Evolutionary conservation across 257 asterid species (phyloP).

Genomic region (Scutellaria galericulata): DNA sequence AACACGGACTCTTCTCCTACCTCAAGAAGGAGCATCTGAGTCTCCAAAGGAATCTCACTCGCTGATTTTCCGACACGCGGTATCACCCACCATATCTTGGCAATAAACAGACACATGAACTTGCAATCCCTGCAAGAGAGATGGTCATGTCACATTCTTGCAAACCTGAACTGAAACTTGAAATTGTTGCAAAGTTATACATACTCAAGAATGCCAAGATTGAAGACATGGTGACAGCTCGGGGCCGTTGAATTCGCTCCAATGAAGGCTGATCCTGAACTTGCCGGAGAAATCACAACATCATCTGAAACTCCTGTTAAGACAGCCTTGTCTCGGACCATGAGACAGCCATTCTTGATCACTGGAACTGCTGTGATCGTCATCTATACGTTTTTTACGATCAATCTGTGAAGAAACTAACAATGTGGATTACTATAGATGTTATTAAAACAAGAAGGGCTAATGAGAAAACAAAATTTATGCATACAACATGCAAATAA

Average conservation of each 20-base stretch:
- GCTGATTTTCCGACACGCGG: slow-evolving; percentile 64
- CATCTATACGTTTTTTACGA: slow-evolving; percentile 38
- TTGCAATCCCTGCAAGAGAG: slow-evolving; percentile 43
- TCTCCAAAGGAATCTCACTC: slow-evolving; percentile 63
- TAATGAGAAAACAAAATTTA: slow-evolving; percentile 18
- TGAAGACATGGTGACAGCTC: slow-evolving; percentile 55
- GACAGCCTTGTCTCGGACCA: slow-evolving; percentile 58
- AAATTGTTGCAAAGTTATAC: slow-evolving; percentile 14
- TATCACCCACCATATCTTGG: slow-evolving; percentile 84
- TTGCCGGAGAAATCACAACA: slow-evolving; percentile 47
- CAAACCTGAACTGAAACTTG: background rate
- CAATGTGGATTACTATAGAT: background rate
- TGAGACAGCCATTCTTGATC: slow-evolving; percentile 52
- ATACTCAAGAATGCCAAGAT: slow-evolving; percentile 60
- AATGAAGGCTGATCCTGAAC: slow-evolving; percentile 53
- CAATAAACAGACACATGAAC: slow-evolving; percentile 61
- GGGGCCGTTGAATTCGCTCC: slow-evolving; percentile 48
- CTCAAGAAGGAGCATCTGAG: slow-evolving; percentile 73
- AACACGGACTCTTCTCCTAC: slow-evolving; percentile 47
- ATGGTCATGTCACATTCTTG: background rate
- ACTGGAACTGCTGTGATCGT: slow-evolving; percentile 62
- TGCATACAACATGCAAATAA: background rate
- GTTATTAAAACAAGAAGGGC: background rate
- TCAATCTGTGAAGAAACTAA: slow-evolving; percentile 25
- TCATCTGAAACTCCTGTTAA: slow-evolving; percentile 52